phyloP scores from a whole-genome alignment of 352 stramenopile species.

The Globisporangium alternatum region DNA sequence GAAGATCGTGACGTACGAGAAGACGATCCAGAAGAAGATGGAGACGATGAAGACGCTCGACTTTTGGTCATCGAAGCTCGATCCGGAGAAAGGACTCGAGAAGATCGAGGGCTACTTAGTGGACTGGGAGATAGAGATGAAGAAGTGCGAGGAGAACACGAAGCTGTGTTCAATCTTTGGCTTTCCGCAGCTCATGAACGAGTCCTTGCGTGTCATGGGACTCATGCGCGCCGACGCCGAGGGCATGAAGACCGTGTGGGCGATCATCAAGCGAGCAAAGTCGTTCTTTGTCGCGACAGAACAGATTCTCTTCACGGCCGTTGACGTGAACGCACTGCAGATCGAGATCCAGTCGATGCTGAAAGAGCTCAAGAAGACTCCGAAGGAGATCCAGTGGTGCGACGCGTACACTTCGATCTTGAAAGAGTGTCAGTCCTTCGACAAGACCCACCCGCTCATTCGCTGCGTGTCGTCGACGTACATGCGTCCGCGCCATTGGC shows the following conservation, averaged over 20 bases:
- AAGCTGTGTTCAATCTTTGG: constrained; percentile 93
- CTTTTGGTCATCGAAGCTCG: constrained; percentile 81
- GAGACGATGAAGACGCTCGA: constrained; percentile 79
- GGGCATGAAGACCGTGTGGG: constrained; percentile 76
- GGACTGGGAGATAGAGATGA: constrained; percentile 88
- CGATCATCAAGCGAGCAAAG: constrained; percentile 75
- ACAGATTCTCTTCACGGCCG: constrained; percentile 88
- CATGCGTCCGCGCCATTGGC: constrained; percentile 95
- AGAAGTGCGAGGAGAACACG: constrained; percentile 89
- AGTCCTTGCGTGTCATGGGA: constrained; percentile 84
- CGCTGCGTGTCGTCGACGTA: constrained; percentile 74
- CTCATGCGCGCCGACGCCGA: constrained; percentile 83
- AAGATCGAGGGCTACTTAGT: constrained; percentile 83
- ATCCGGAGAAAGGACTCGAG: constrained; percentile 75
- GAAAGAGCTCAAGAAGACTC: constrained; percentile 92
- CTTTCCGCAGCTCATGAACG: constrained; percentile 92
- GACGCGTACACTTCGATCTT: constrained; percentile 88
- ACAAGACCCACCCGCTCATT: constrained; percentile 83
- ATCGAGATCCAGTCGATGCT: constrained; percentile 92
- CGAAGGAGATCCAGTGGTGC: constrained; percentile 92
- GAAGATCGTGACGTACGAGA: constrained; percentile 92
- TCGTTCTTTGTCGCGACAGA: constrained; percentile 64
- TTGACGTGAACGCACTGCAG: constrained; percentile 93
- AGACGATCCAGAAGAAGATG: constrained; percentile 81
- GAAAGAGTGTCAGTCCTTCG: constrained; percentile 75